A percentile compares a stretch with the other conserved stretches of the same genome.
phyloP scores from a whole-genome alignment of 495 filamentous ascomycete genomes.

The Jackrogersella multiformis region DNA sequence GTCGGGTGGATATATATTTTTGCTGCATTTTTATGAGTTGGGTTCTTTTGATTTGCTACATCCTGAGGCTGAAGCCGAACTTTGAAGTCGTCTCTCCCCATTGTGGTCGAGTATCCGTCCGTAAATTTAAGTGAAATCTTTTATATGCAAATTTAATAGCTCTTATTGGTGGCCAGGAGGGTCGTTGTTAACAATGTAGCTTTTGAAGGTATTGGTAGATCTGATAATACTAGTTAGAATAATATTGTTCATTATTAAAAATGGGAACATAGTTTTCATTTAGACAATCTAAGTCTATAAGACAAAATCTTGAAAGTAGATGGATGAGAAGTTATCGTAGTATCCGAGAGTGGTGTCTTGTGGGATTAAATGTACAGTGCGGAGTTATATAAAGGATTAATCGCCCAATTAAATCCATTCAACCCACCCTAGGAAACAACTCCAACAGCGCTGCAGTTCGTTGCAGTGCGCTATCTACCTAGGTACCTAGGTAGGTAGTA shows the following conservation, averaged over 20 bases:
- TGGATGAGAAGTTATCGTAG: slow-evolving; percentile 7
- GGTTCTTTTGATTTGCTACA: slow-evolving; percentile 44
- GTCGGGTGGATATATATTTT: slow-evolving; percentile 47
- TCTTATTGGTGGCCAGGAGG: background rate
- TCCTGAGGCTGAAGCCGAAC: slow-evolving; percentile 45
- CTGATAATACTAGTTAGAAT: background rate
- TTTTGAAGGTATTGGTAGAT: background rate
- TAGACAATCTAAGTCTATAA: background rate
- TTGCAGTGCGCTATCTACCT: too few species aligned
- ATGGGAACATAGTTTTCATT: background rate
- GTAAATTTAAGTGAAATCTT: background rate
- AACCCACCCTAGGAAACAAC: slow-evolving; percentile 2
- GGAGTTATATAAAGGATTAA: background rate
- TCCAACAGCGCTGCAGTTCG: background rate
- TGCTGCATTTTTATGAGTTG: slow-evolving; percentile 45
- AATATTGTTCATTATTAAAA: slow-evolving; percentile 1
- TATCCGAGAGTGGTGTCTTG: background rate
- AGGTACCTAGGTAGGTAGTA: too few species aligned
- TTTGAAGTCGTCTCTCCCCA: slow-evolving; percentile 45
- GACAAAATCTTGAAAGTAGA: background rate
- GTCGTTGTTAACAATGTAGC: background rate
- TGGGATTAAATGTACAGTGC: slow-evolving; percentile 30
- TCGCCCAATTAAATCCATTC: slow-evolving; percentile 6
- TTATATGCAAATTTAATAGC: slow-evolving; percentile 5
- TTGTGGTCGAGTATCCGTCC: background rate